A percentile compares a stretch with the other conserved stretches of the same genome.
These are phyloP conservation scores for Sphenostylis stenocarpa DNA, from an alignment of 306 rosid species.

Conservation along the genomic window DNA sequence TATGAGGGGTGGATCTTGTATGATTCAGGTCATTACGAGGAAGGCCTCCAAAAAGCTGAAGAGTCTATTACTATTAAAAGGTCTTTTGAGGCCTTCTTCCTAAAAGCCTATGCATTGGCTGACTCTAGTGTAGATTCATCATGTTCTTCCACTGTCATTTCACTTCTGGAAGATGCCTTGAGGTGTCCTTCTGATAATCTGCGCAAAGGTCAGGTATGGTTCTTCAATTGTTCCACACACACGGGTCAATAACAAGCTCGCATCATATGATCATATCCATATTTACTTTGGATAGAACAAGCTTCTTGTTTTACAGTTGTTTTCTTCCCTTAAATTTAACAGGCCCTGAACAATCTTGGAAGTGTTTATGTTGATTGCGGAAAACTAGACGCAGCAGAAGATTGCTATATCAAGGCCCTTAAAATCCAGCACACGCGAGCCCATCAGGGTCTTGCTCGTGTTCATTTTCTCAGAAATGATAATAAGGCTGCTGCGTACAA, in stretches of 20 bases:
- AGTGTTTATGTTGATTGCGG: slow-evolving; percentile 85
- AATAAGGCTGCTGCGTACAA: slow-evolving; percentile 73
- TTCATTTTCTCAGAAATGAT: slow-evolving; percentile 65
- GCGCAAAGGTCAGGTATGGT: slow-evolving; percentile 93
- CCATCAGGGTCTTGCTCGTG: slow-evolving; percentile 96
- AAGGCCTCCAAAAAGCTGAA: slow-evolving; percentile 88
- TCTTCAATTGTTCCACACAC: slow-evolving; percentile 22
- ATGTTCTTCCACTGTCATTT: slow-evolving; percentile 73
- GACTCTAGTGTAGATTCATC: slow-evolving; percentile 79
- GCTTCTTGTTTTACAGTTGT: slow-evolving; percentile 19
- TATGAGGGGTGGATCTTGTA: slow-evolving; percentile 96
- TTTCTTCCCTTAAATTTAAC: slow-evolving; percentile 30
- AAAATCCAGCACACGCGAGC: slow-evolving; percentile 89
- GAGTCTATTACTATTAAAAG: slow-evolving; percentile 81
- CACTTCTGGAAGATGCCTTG: slow-evolving; percentile 87
- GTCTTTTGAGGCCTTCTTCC: slow-evolving; percentile 91
- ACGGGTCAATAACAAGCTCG: background rate
- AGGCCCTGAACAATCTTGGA: slow-evolving; percentile 95
- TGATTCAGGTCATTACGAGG: slow-evolving; percentile 88
- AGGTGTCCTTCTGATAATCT: slow-evolving; percentile 92
- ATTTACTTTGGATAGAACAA: background rate
- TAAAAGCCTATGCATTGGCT: slow-evolving; percentile 92
- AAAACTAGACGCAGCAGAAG: slow-evolving; percentile 76
- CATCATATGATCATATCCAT: background rate
- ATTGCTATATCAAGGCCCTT: slow-evolving; percentile 88